Base-by-base conservation (phyloP, 2,329 filamentous ascomycete genomes). In the Dactylellina parvicollis region DNA sequence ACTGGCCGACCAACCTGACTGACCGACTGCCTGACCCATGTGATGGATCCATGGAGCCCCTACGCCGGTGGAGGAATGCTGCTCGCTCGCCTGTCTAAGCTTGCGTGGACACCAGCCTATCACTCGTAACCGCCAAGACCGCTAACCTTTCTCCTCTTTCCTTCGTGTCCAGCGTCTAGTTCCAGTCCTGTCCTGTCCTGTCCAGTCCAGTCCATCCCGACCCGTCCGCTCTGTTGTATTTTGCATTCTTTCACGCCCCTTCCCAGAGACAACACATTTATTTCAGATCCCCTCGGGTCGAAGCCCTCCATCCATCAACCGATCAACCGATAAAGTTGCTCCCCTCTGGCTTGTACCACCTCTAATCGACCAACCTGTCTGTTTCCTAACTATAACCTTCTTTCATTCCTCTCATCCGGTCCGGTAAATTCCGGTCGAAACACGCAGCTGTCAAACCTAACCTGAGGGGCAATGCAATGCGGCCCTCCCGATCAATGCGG, bases 31-130 rank as follows among this genome's bases (percentile, higher is more conserved):
- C n/a, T n/a, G n/a, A n/a, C n/a, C n/a, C n/a, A n/a, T n/a, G n/a
- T n/a, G n/a, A n/a, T n/a, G n/a, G n/a, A n/a, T n/a, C n/a, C n/a
- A n/a, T n/a, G n/a, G n/a, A n/a, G n/a, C n/a, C n/a, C n/a, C n/a
- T n/a, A n/a, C n/a, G n/a, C n/a, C n/a, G n/a, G n/a, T n/a, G 5
- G 12, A 38, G 12, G 34, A 38, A 46, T 18, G 4, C 42, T 18
- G 22, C n/a, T n/a, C 24, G 44, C 44, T 49, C 16, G 30, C 30
- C 30, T 52, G 36, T 61, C 46, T 69, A 55, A 69, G 64, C 64
- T 69, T 69, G 64, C 64, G 64, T 69, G 64, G 54, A 44, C 62
- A 34, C 44, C 52, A 32, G 62, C 52, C 52, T 52, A 59, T 67
- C 62, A 47, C 55, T 66, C 18, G 50, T 34, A 34, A 46, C 40